Conservation (phyloP, 1,284 basidiomycete species). For the Ganoderma boninense region DNA sequence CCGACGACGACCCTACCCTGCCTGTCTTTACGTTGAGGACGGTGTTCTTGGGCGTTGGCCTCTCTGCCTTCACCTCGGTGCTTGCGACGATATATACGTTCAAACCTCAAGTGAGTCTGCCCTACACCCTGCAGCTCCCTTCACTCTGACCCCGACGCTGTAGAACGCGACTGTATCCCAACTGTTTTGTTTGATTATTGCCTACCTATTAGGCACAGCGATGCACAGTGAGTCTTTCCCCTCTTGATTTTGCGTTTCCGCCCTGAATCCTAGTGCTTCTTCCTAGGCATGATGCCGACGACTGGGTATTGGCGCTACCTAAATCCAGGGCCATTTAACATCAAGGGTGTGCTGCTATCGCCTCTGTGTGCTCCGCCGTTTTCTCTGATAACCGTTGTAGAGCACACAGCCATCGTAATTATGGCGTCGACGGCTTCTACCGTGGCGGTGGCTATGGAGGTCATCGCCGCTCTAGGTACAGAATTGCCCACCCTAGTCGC, state of each 20-base stretch:
- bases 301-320: slow-evolving; percentile 62
- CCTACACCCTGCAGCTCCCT: neutral
- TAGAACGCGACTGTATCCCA: slow-evolving; percentile 67
- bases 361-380: no score
- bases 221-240: slow-evolving; percentile 49
- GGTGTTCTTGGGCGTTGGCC: slow-evolving; percentile 66
- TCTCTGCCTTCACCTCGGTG: slow-evolving; percentile 68
- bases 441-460: slow-evolving; percentile 70
- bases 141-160: slow-evolving; percentile 17
- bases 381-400: slow-evolving; percentile 37
- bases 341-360: slow-evolving; percentile 46
- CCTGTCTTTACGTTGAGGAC: slow-evolving; percentile 67
- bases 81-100: slow-evolving; percentile 70
- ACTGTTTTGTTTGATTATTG: slow-evolving; percentile 63
- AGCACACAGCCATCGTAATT: slow-evolving; percentile 72
- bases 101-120: slow-evolving; percentile 52
- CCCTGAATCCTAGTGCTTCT: slow-evolving; percentile 42
- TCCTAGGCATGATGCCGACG: slow-evolving; percentile 40
- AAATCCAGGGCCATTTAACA: slow-evolving; percentile 70
- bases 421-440: slow-evolving; percentile 73
- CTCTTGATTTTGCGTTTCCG: neutral
- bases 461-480: slow-evolving; percentile 68
- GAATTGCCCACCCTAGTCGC: slow-evolving; percentile 28
- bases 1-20: slow-evolving; percentile 62
- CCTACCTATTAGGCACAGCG: slow-evolving; percentile 65